Evolutionary conservation across 257 asterid genomes (phyloP).

Genomic region (Henckelia pumila): DNA sequence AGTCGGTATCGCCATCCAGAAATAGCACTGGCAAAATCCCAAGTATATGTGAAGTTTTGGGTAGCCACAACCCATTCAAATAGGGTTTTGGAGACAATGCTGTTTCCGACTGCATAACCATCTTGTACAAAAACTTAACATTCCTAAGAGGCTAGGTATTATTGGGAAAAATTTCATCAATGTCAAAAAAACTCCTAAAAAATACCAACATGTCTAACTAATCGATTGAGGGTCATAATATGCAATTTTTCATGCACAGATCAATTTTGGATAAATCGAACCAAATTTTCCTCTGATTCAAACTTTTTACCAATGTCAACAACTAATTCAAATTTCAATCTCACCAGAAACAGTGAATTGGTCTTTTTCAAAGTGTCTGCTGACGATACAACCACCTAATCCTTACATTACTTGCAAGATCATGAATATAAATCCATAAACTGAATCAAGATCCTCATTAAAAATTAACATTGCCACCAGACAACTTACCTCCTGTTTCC

Average conservation of each 20-base stretch:
- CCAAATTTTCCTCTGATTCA: background rate
- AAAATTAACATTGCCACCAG: constrained; percentile 19
- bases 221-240: background rate
- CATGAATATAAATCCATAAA: constrained; percentile 14
- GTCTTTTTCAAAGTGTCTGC: constrained; percentile 2
- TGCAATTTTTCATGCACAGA: background rate
- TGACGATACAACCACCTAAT: background rate
- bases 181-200: background rate
- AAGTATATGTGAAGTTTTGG: background rate
- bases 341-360: background rate
- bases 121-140: background rate
- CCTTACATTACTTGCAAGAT: constrained; percentile 10
- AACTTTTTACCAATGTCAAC: constrained; percentile 9
- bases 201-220: background rate
- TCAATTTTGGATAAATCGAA: background rate
- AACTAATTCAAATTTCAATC: constrained; percentile 18
- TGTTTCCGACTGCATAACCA: background rate
- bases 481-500: constrained; percentile 72
- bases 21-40: background rate
- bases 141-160: background rate
- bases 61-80: background rate
- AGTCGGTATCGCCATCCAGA: background rate
- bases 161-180: background rate
- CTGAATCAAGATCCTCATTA: constrained; percentile 11
- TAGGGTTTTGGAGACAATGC: background rate